Evolutionary conservation across 129 eudicot genomes (phyloP).

Genomic region (Flaveria bidentis): DNA sequence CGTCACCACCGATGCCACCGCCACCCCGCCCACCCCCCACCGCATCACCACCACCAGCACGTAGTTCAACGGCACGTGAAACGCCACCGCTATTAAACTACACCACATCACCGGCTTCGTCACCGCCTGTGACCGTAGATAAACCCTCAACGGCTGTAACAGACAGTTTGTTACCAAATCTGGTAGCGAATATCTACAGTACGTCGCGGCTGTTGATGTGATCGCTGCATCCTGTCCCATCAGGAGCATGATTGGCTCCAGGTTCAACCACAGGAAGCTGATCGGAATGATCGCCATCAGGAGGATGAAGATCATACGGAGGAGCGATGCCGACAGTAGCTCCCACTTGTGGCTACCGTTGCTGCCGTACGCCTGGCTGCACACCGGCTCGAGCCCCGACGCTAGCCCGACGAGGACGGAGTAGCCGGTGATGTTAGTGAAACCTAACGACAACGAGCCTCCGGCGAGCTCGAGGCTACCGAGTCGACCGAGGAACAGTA

Average conservation of each 20-base stretch:
- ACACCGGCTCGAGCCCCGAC: slow-evolving; percentile 85
- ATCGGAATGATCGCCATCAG: slow-evolving; percentile 72
- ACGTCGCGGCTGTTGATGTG: slow-evolving; percentile 65
- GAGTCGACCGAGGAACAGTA: slow-evolving; percentile 73
- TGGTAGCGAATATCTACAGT: slow-evolving; percentile 70
- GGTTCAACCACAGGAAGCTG: slow-evolving; percentile 61
- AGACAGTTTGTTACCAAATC: slow-evolving; percentile 76
- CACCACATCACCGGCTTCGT: slow-evolving; percentile 88
- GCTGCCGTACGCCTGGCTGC: slow-evolving; percentile 86
- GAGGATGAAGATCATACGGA: slow-evolving; percentile 74
- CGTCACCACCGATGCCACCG: slow-evolving; percentile 77
- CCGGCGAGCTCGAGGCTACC: slow-evolving; percentile 95
- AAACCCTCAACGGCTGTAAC: slow-evolving; percentile 80
- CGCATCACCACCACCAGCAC: slow-evolving; percentile 50
- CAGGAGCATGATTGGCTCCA: slow-evolving; percentile 59
- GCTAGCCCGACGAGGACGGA: slow-evolving; percentile 86
- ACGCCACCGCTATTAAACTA: slow-evolving; percentile 60
- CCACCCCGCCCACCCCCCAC: slow-evolving; percentile 82
- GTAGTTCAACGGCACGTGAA: slow-evolving; percentile 79
- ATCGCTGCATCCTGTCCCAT: slow-evolving; percentile 82
- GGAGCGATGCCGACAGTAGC: slow-evolving; percentile 60
- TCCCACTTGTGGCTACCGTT: slow-evolving; percentile 69
- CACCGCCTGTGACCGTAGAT: slow-evolving; percentile 79
- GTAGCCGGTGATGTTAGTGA: slow-evolving; percentile 93
- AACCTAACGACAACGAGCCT: slow-evolving; percentile 86